Evolutionary conservation across 2,329 filamentous ascomycete genomes (phyloP), one percentile per base, ranked within the genome.

Genomic region (Colletotrichum destructivum): DNA sequence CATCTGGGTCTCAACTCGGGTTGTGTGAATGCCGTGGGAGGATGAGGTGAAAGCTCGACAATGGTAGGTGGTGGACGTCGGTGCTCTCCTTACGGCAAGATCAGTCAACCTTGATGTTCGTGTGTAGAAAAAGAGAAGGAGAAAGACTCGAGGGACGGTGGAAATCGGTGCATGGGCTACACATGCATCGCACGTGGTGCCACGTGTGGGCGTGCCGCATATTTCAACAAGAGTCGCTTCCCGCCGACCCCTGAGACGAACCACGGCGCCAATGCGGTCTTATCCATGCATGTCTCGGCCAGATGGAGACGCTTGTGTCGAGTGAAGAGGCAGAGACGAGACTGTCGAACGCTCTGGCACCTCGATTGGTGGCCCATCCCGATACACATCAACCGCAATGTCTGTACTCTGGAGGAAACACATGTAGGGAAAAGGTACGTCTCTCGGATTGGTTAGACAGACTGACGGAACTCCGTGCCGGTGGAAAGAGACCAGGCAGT

Each of bases 131-230:
- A 8, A 9, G 40, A 12, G 38, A 5, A 46, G 11, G 4, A 15
- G 7, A 5, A 46, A 18, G 1, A 13, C 13, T n/a, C 2, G 21
- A 26, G 35, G 40, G 9, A 59, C 9, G 40, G 38, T 9, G 11
- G 31, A 7, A 12, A n/a, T 21, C 21, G 11, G n/a, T 35, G 6
- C 35, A 8, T 40, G 54, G 56, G 23, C n/a, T 31, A 12, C 40
- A 44, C 56, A 46, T 31, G 23, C 21, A 15, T 52, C 13, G 12
- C 61, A 55, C 49, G 38, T 63, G 59, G 61, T 63, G 18, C 38
- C 18, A 63, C 38, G 18, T 31, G 49, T 16, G 12, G 49, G 49
- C 35, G 49, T 44, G 38, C 40, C 23, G 61, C 49, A 46, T 63
- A 54, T 63, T 55, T 63, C 18, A 63, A 44, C 15, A 21, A 44